Percentiles rank a stretch among this genome's conserved stretches.
Conservation (phyloP, 2,329 filamentous ascomycete species). For the Xylariaceae sp. region DNA sequence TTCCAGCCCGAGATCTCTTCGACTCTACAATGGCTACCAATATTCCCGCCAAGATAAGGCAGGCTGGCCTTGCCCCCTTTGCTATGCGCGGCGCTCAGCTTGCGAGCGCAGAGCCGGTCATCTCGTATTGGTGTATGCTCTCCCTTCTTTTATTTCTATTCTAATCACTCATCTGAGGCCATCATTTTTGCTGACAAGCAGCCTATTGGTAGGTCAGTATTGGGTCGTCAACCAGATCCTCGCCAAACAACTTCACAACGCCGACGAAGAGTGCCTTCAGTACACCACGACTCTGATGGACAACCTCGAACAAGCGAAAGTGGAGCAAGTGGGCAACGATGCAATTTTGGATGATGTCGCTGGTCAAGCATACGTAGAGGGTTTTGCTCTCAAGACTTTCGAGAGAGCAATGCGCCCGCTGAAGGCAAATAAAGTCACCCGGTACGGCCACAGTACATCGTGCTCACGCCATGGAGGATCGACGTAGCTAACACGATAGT, state of each 20-base stretch:
- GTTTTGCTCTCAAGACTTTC: slow-evolving; percentile 88
- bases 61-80: slow-evolving; percentile 79
- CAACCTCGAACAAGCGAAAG: slow-evolving; percentile 79
- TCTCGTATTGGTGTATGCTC: slow-evolving; percentile 89
- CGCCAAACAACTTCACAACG: slow-evolving; percentile 69
- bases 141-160: neutral
- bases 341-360: slow-evolving; percentile 80
- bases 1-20: neutral
- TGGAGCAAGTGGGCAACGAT: slow-evolving; percentile 70
- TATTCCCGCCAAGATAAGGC: slow-evolving; percentile 69
- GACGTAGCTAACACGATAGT: slow-evolving; percentile 4
- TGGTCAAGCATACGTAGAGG: slow-evolving; percentile 87
- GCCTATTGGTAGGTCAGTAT: slow-evolving; percentile 81
- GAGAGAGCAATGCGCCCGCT: slow-evolving; percentile 78
- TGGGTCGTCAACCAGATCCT: slow-evolving; percentile 93
- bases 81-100: slow-evolving; percentile 80
- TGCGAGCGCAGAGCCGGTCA: slow-evolving; percentile 76
- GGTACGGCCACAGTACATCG: slow-evolving; percentile 41
- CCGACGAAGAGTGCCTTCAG: slow-evolving; percentile 70
- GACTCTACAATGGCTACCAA: slow-evolving; percentile 60
- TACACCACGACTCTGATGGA: slow-evolving; percentile 88
- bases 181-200: slow-evolving; percentile 8
- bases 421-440: slow-evolving; percentile 76
- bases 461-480: neutral
- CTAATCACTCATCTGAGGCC: neutral